phyloP scores from a whole-genome alignment of 257 asterid species.

The Prunella vulgaris region DNA sequence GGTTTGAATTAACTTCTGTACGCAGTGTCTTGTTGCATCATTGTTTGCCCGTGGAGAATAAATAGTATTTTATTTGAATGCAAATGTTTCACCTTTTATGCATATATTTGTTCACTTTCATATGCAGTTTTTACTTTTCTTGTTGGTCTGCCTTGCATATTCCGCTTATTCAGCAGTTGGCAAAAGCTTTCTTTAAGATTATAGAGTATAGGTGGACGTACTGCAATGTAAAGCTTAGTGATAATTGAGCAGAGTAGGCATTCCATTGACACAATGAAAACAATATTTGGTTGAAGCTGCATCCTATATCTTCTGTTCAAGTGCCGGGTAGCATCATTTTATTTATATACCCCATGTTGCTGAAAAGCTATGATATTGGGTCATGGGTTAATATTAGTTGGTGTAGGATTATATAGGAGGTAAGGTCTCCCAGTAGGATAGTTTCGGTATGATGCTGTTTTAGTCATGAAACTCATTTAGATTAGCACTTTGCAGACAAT shows the following conservation, averaged over 20 bases:
- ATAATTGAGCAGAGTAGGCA: neutral
- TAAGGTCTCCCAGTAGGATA: neutral
- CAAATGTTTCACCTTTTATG: conserved; percentile 10
- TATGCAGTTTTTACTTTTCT: neutral
- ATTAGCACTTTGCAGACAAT: conserved; percentile 33
- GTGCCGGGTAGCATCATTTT: conserved; percentile 1
- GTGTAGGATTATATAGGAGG: conserved; percentile 5
- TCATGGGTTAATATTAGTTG: conserved; percentile 6
- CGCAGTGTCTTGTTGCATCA: neutral
- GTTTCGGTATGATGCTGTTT: conserved; percentile 6
- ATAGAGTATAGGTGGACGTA: neutral
- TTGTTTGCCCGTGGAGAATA: conserved; percentile 6
- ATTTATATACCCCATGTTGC: neutral
- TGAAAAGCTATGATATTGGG: neutral
- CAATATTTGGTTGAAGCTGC: neutral
- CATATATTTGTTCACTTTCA: too few species aligned
- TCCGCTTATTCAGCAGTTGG: neutral
- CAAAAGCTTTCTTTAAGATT: neutral
- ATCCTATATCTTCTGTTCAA: neutral
- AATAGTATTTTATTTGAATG: neutral
- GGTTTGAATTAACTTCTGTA: neutral
- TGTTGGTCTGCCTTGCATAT: neutral
- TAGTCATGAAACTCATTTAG: conserved; percentile 17
- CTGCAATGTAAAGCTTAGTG: neutral
- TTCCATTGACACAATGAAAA: neutral